Conservation (phyloP, 1,284 basidiomycete genomes). For the Sanghuangporus baumii region DNA sequence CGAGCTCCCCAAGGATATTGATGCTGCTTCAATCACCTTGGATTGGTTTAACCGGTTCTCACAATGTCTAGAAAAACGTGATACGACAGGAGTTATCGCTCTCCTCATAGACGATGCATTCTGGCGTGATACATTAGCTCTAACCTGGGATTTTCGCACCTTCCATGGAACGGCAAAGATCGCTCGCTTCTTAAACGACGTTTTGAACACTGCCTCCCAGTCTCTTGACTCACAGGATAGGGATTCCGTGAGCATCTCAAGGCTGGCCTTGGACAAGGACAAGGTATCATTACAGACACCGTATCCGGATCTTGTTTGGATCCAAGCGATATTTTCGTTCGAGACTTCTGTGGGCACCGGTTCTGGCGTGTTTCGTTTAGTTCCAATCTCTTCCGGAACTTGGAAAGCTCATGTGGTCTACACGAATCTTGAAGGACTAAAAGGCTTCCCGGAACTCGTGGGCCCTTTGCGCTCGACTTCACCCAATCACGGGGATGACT, state of each 20-base stretch:
- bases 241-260: neutral
- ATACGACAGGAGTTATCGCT: neutral
- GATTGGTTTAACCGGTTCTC: slow-evolving; percentile 12
- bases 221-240: neutral
- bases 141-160: slow-evolving; percentile 32
- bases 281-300: slow-evolving; percentile 20
- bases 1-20: slow-evolving; percentile 4
- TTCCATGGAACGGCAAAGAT: slow-evolving; percentile 27
- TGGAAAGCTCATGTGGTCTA: slow-evolving; percentile 58
- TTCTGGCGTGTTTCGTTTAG: slow-evolving; percentile 29
- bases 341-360: slow-evolving; percentile 26
- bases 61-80: neutral
- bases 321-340: slow-evolving; percentile 31
- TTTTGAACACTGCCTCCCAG: slow-evolving; percentile 19
- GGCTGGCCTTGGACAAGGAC: slow-evolving; percentile 9
- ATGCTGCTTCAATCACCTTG: slow-evolving; percentile 1
- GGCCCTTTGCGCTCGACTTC: slow-evolving; percentile 33
- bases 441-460: slow-evolving; percentile 42
- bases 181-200: slow-evolving; percentile 17
- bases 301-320: slow-evolving; percentile 30
- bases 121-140: slow-evolving; percentile 29
- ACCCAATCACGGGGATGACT: slow-evolving; percentile 35
- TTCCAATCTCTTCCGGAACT: slow-evolving; percentile 30
- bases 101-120: slow-evolving; percentile 23
- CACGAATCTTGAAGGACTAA: slow-evolving; percentile 55